Evolutionary conservation across 129 eudicot genomes (phyloP).

Genomic region (Tanacetum coccineum): DNA sequence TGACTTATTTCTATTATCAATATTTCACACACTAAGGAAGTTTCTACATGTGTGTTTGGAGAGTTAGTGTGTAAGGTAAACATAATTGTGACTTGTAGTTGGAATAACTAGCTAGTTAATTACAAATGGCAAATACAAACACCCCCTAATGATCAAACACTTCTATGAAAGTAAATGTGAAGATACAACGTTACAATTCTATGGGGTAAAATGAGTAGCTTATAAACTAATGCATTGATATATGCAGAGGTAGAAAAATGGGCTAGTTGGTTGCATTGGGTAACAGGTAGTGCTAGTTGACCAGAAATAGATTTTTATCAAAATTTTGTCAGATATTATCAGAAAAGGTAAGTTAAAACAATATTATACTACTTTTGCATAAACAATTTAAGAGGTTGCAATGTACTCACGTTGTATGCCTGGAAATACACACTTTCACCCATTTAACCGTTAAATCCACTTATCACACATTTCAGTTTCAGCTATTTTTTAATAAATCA

Average conservation of each 20-base stretch:
- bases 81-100: no score
- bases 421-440: background rate
- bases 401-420: background rate
- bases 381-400: background rate
- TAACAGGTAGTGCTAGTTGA: background rate
- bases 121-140: no score
- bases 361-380: background rate
- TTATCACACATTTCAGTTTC: background rate
- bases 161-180: background rate
- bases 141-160: conserved; percentile 1
- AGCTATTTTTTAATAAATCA: background rate
- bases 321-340: no score
- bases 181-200: background rate
- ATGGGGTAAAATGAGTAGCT: background rate
- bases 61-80: no score
- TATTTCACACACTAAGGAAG: no score
- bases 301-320: background rate
- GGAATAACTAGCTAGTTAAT: no score
- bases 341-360: background rate
- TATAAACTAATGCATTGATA: background rate
- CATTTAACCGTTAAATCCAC: background rate
- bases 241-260: background rate
- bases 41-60: no score
- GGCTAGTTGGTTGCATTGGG: background rate
- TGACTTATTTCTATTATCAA: no score